Conservation (phyloP, 176 grass and related monocot species). For the Rhynchospora tenuis region DNA sequence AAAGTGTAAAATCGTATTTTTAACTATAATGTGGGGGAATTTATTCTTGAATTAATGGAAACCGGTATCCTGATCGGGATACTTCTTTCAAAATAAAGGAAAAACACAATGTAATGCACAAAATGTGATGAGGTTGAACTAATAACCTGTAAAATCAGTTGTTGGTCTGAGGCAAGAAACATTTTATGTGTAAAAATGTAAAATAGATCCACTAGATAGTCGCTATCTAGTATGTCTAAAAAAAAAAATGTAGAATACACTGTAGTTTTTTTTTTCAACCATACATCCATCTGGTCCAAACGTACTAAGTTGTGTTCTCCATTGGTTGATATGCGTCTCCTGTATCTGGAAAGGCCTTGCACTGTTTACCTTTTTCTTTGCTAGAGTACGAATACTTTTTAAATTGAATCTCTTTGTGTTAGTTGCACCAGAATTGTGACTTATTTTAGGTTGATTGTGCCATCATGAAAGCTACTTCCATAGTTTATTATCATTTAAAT, state of each 20-base stretch:
- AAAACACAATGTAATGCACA: not conserved
- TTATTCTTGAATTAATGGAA: not conserved
- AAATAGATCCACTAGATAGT: too few relatives aligned
- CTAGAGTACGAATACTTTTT: not conserved
- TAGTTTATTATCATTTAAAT: not conserved
- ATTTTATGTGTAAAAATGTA: not conserved
- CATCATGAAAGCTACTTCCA: not conserved
- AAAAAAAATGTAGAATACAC: not conserved
- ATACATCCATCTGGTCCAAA: not conserved
- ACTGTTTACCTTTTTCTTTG: not conserved
- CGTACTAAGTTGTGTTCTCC: not conserved
- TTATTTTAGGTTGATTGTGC: not conserved
- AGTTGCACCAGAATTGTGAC: not conserved
- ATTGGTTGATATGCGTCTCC: not conserved
- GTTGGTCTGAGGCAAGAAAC: not conserved
- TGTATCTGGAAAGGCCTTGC: not conserved
- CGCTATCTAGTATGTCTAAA: too few relatives aligned
- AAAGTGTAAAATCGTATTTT: not conserved
- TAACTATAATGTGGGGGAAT: not conserved
- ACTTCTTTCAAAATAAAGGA: not conserved
- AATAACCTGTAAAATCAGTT: too few relatives aligned
- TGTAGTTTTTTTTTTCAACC: not conserved
- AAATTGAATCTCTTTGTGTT: not conserved
- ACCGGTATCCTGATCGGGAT: not conserved
- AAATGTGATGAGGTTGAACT: not conserved